Evolutionary conservation across 2,329 filamentous ascomycete species (phyloP).

Genomic region (Periconia sp.): DNA sequence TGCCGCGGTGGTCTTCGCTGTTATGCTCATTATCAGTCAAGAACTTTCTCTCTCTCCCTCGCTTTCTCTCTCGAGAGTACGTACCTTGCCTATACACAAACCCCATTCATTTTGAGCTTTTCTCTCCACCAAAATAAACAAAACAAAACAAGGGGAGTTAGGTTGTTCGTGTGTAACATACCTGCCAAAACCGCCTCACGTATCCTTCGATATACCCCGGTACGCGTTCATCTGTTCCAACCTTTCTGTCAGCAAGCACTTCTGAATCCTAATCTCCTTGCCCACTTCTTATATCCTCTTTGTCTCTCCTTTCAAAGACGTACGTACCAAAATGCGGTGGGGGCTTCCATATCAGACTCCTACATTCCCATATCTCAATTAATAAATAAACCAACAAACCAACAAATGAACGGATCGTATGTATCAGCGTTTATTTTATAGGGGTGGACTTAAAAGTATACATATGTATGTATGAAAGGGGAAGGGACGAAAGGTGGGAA

Average conservation of each 20-base stretch:
- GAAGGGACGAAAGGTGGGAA: too few relatives aligned
- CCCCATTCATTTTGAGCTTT: constrained; percentile 15
- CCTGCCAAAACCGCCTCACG: constrained; percentile 97
- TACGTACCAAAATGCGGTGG: constrained; percentile 88
- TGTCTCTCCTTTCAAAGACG: too few relatives aligned
- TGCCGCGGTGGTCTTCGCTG: constrained; percentile 93
- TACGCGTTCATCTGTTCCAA: constrained; percentile 80
- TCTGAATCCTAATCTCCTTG: too few relatives aligned
- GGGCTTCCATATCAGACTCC: constrained; percentile 97
- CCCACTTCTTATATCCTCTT: too few relatives aligned
- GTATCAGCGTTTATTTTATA: too few relatives aligned
- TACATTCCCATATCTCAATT: constrained; percentile 43
- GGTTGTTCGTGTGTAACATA: too few relatives aligned
- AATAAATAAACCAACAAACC: neutral
- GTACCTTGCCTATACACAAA: constrained; percentile 36
- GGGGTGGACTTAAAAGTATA: too few relatives aligned
- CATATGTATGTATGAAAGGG: too few relatives aligned
- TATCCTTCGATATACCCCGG: constrained; percentile 93
- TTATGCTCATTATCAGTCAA: constrained; percentile 1
- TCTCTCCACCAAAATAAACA: neutral
- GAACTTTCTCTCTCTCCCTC: too few relatives aligned
- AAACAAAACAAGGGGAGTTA: constrained; percentile 2
- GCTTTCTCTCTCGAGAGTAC: too few relatives aligned
- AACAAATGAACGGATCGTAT: too few relatives aligned
- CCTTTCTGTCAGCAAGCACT: too few relatives aligned